These are phyloP conservation scores for Erysimum pusillum DNA, from an alignment of 441 rosid species.

Conservation along the genomic window DNA sequence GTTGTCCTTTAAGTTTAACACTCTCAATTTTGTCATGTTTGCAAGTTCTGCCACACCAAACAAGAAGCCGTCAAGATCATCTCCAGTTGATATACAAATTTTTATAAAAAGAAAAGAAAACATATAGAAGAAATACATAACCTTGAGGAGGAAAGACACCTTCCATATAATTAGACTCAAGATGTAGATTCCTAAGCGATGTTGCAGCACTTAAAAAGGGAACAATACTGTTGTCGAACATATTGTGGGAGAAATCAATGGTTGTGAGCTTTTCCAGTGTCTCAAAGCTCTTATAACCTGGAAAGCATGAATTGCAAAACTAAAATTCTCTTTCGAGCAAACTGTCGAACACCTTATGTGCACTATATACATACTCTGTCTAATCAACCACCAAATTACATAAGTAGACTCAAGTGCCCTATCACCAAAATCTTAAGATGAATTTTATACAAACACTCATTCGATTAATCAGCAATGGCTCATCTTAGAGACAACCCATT, in stretches of 20 bases:
- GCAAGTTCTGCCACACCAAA: conserved; percentile 25
- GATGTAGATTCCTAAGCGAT: conserved; percentile 25
- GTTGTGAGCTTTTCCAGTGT: conserved; percentile 21
- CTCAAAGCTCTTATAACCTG: conserved; percentile 33
- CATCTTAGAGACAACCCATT: neutral
- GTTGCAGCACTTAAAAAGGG: conserved; percentile 15
- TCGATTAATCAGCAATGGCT: neutral
- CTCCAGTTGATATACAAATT: neutral
- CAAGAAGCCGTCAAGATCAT: conserved; percentile 16
- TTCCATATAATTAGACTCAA: conserved; percentile 24
- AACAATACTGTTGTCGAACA: conserved; percentile 32
- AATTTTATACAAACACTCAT: neutral
- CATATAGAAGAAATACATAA: neutral
- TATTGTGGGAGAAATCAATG: conserved; percentile 1
- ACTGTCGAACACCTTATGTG: conserved; percentile 36
- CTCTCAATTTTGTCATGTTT: conserved; percentile 26
- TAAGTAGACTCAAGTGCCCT: too few species aligned
- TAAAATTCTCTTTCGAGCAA: conserved; percentile 17
- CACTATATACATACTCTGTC: neutral
- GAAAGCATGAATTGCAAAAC: neutral
- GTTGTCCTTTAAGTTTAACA: conserved; percentile 33
- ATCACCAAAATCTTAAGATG: conserved; percentile 3
- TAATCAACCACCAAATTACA: neutral
- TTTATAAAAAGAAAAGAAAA: neutral
- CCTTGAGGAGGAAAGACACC: conserved; percentile 37